phyloP scores from a whole-genome alignment of 371 early-diverging fungal species.

The Mucor irregularis region DNA sequence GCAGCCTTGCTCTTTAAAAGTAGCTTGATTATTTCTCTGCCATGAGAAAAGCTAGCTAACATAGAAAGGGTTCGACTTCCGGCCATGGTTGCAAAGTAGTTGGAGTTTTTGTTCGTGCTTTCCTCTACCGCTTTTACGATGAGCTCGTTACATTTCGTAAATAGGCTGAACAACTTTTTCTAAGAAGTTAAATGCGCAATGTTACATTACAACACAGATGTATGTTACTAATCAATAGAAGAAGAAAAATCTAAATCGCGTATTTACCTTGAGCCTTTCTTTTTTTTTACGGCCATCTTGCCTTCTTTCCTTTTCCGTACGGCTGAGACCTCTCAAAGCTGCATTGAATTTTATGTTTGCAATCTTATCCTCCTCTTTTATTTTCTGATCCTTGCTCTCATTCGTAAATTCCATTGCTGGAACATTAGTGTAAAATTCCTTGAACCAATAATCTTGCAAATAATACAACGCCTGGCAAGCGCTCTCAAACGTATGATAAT shows the following conservation, averaged over 20 bases:
- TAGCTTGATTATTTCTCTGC: neutral
- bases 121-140: neutral
- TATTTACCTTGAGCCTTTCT: too few species aligned
- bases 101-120: neutral
- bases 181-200: too few species aligned
- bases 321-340: too few species aligned
- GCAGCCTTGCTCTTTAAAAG: neutral
- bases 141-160: neutral
- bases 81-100: constrained; percentile 11
- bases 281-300: too few species aligned
- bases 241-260: too few species aligned
- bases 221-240: too few species aligned
- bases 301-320: too few species aligned
- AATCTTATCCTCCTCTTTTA: too few species aligned
- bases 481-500: constrained; percentile 9
- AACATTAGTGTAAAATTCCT: neutral
- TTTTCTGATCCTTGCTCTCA: neutral
- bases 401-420: neutral
- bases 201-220: too few species aligned
- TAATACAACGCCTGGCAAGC: constrained; percentile 12
- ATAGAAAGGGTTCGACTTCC: constrained; percentile 11
- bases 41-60: constrained; percentile 6
- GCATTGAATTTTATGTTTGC: too few species aligned
- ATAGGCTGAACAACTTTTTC: neutral
- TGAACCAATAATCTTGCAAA: neutral